These are phyloP conservation scores for Aspergillus intermedius DNA, from an alignment of 2,329 filamentous ascomycete species.

Conservation along the genomic window DNA sequence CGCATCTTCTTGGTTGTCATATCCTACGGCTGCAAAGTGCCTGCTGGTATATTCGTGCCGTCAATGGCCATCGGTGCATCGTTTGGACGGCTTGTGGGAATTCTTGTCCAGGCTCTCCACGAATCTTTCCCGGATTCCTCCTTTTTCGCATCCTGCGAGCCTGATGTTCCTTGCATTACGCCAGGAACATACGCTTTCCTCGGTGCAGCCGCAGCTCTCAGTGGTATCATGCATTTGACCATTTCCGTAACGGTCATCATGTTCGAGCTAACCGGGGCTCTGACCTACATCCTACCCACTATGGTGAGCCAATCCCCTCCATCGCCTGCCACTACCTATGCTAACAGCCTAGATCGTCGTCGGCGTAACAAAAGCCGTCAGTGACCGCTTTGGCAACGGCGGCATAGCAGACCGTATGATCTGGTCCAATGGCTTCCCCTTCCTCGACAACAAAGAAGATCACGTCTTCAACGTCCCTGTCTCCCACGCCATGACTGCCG, in stretches of 20 bases:
- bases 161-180: slow-evolving; percentile 92
- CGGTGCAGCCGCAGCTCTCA: slow-evolving; percentile 82
- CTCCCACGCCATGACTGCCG: slow-evolving; percentile 77
- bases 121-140: slow-evolving; percentile 73
- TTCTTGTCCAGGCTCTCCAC: slow-evolving; percentile 82
- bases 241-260: slow-evolving; percentile 97
- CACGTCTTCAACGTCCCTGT: slow-evolving; percentile 94
- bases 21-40: slow-evolving; percentile 96
- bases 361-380: slow-evolving; percentile 88
- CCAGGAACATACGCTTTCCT: slow-evolving; percentile 96
- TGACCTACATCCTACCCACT: slow-evolving; percentile 93
- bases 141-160: slow-evolving; percentile 83
- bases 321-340: not conserved
- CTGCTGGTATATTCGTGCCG: slow-evolving; percentile 94
- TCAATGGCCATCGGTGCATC: slow-evolving; percentile 96
- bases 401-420: slow-evolving; percentile 98
- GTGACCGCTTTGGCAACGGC: slow-evolving; percentile 85
- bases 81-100: slow-evolving; percentile 89
- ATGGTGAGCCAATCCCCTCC: slow-evolving; percentile 53
- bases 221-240: slow-evolving; percentile 97
- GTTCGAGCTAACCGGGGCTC: slow-evolving; percentile 95
- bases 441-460: slow-evolving; percentile 94
- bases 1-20: slow-evolving; percentile 83
- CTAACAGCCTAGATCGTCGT: slow-evolving; percentile 65
- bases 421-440: slow-evolving; percentile 96